phyloP scores from a whole-genome alignment of 2,329 filamentous ascomycete species.

The Talaromyces marneffei region DNA sequence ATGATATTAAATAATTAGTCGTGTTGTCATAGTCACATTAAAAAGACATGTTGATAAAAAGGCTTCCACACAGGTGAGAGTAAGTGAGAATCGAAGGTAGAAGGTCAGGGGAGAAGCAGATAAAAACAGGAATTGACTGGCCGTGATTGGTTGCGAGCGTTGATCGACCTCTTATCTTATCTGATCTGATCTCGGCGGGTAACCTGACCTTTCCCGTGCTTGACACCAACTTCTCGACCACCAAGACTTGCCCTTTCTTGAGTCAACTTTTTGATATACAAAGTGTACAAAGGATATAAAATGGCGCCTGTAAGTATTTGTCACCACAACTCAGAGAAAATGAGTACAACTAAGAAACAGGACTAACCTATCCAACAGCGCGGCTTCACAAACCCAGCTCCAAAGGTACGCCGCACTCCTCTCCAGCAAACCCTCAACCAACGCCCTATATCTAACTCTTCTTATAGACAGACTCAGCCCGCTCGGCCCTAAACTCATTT shows the following conservation, averaged over 20 bases:
- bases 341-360: neutral
- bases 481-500: slow-evolving; percentile 72
- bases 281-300: neutral
- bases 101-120: neutral
- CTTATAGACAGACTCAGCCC: slow-evolving; percentile 55
- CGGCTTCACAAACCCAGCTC: slow-evolving; percentile 44
- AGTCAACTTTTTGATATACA: neutral
- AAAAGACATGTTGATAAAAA: neutral
- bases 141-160: slow-evolving; percentile 3
- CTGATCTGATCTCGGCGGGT: neutral
- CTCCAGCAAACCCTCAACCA: neutral
- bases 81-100: neutral
- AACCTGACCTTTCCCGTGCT: neutral
- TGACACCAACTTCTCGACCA: neutral
- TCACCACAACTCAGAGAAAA: neutral
- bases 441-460: neutral
- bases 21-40: neutral
- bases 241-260: neutral
- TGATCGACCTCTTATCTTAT: neutral
- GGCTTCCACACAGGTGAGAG: neutral
- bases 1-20: neutral
- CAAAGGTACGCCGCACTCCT: slow-evolving; percentile 36
- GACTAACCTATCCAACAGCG: slow-evolving; percentile 28
- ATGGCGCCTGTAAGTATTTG: slow-evolving; percentile 11
- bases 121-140: neutral